Percentiles rank a stretch among this genome's conserved stretches.
Evolutionary conservation across 495 filamentous ascomycete species (phyloP).

Genomic region (Cetradonia linearis): DNA sequence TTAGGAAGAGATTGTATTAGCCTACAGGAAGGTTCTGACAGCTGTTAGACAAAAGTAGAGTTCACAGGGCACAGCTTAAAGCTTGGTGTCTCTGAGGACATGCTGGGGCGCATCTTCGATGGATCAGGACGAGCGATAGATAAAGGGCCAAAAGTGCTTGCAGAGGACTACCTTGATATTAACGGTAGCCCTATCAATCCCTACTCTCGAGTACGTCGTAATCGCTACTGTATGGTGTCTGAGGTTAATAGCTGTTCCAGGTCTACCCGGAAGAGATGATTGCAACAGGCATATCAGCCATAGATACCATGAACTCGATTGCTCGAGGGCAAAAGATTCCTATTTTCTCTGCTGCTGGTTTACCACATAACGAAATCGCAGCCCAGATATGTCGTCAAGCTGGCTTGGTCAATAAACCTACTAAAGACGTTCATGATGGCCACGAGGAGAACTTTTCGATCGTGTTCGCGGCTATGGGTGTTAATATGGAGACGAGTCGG

Average conservation of each 20-base stretch:
- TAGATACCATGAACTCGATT: constrained; percentile 99
- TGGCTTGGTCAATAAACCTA: constrained; percentile 76
- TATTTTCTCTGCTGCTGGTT: constrained; percentile 96
- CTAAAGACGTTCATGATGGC: constrained; percentile 90
- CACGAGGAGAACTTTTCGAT: constrained; percentile 99
- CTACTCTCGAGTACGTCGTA: constrained; percentile 68
- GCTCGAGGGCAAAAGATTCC: constrained; percentile 99
- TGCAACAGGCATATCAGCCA: constrained; percentile 96
- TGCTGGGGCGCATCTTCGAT: constrained; percentile 98
- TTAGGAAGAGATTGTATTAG: constrained; percentile 29
- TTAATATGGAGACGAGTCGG: constrained; percentile 96
- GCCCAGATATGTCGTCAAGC: constrained; percentile 97
- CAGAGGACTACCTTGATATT: constrained; percentile 97
- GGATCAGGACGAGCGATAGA: constrained; percentile 95
- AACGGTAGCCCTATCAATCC: constrained; percentile 99
- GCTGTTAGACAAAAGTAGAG: constrained; percentile 74
- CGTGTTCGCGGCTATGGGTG: constrained; percentile 99
- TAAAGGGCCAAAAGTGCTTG: constrained; percentile 95
- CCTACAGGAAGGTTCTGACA: constrained; percentile 24
- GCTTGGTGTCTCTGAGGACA: constrained; percentile 97
- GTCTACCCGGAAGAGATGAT: constrained; percentile 99
- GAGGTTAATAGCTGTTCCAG: constrained; percentile 35
- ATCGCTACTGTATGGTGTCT: background rate
- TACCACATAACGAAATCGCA: constrained; percentile 98
- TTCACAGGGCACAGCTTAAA: constrained; percentile 96